Evolutionary conservation across 106 monocot genomes (phyloP).

Genomic region (Vanilla planifolia): DNA sequence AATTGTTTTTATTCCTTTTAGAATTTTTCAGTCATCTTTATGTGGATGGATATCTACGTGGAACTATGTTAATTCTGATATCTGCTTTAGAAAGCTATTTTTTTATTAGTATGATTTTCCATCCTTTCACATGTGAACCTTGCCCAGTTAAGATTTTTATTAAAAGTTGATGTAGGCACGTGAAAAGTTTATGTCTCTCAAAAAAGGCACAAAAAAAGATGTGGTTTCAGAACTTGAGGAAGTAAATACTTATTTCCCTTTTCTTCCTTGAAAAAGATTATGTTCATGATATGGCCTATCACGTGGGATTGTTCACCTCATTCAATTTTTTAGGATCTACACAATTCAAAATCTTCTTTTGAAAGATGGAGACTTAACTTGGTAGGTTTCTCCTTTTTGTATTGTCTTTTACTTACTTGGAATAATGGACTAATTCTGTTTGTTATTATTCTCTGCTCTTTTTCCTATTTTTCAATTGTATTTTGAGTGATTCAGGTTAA

Average conservation of each 20-base stretch:
- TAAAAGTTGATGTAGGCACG: constrained; percentile 45
- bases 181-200: constrained; percentile 83
- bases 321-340: constrained; percentile 57
- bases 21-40: background rate
- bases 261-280: background rate
- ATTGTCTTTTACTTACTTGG: constrained; percentile 1
- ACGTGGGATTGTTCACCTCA: background rate
- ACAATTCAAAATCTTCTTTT: constrained; percentile 86
- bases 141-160: background rate
- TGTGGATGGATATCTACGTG: background rate
- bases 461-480: constrained; percentile 5
- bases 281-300: background rate
- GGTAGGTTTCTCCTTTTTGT: constrained; percentile 44
- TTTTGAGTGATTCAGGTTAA: constrained; percentile 78
- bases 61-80: background rate
- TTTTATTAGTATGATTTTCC: background rate
- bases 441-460: constrained; percentile 1
- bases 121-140: background rate
- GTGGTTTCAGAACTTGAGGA: constrained; percentile 78
- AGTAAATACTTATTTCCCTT: constrained; percentile 27
- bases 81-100: background rate
- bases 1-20: background rate
- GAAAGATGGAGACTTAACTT: constrained; percentile 94
- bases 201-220: constrained; percentile 69
- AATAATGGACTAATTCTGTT: background rate